These are phyloP conservation scores for Arabis alpina DNA, from an alignment of 345 rosid species.

Conservation along the genomic window DNA sequence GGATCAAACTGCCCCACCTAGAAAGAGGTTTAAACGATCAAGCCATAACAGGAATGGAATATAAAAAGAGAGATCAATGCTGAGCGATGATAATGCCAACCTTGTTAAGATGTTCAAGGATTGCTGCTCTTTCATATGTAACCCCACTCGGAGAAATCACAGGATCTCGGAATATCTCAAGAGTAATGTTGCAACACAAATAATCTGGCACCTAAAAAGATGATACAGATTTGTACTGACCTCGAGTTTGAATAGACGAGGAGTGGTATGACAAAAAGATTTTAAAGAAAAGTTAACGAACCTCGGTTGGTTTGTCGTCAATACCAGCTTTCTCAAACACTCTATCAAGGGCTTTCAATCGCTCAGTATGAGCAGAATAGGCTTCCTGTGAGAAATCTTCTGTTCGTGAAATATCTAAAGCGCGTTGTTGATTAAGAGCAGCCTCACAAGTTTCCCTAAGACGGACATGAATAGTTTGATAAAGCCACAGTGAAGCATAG, in stretches of 20 bases:
- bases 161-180: conserved; percentile 87
- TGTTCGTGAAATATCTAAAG: conserved; percentile 50
- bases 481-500: conserved; percentile 2
- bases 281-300: conserved; percentile 20
- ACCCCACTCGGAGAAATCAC: conserved; percentile 88
- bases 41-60: background rate
- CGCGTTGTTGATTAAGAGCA: conserved; percentile 73
- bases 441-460: conserved; percentile 78
- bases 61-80: background rate
- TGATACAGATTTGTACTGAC: conserved; percentile 1
- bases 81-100: conserved; percentile 39
- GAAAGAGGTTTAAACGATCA: conserved; percentile 13
- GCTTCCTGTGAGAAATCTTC: conserved; percentile 63
- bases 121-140: conserved; percentile 84
- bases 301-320: conserved; percentile 73
- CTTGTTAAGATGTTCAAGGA: conserved; percentile 87
- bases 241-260: background rate
- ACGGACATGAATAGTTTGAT: conserved; percentile 28
- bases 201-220: conserved; percentile 83
- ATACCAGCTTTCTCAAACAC: conserved; percentile 73
- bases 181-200: conserved; percentile 85
- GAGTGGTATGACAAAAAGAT: background rate
- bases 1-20: conserved; percentile 95
- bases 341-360: conserved; percentile 54
- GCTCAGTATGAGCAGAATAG: conserved; percentile 44